These are phyloP conservation scores for Harringtonia aguacate DNA, from an alignment of 2,329 filamentous ascomycete genomes.

Conservation along the genomic window DNA sequence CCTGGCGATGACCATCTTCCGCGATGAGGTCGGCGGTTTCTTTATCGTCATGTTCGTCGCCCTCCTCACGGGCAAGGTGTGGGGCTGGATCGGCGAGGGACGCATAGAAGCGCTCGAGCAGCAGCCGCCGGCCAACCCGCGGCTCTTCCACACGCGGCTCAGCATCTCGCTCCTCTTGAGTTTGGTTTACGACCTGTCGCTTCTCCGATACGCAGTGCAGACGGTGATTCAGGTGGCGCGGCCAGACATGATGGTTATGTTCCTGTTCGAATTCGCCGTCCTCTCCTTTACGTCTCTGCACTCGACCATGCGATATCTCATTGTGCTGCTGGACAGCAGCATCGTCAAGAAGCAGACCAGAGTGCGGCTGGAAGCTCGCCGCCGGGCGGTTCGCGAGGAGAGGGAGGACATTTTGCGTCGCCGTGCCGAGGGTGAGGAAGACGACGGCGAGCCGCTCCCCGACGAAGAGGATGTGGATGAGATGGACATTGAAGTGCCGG, in stretches of 20 bases:
- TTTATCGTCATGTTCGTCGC: constrained; percentile 95
- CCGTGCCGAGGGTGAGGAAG: constrained; percentile 25
- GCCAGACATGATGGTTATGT: constrained; percentile 99
- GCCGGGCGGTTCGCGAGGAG: constrained; percentile 54
- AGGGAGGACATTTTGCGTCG: constrained; percentile 40
- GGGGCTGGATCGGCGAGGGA: constrained; percentile 96
- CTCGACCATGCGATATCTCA: constrained; percentile 65
- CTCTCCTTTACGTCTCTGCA: constrained; percentile 70
- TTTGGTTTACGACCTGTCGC: constrained; percentile 65
- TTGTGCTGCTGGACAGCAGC: constrained; percentile 67
- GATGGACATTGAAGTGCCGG: constrained; percentile 88
- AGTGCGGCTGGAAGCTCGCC: constrained; percentile 56
- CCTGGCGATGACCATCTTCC: constrained; percentile 95
- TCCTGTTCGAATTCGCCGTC: constrained; percentile 93
- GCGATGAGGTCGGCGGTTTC: constrained; percentile 88
- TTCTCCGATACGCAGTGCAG: constrained; percentile 72
- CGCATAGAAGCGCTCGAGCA: constrained; percentile 91
- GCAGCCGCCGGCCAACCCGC: constrained; percentile 81
- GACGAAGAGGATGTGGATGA: constrained; percentile 69
- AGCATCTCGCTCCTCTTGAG: constrained; percentile 70
- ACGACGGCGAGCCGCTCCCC: constrained; percentile 25
- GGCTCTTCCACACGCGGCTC: constrained; percentile 76
- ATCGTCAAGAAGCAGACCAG: constrained; percentile 66
- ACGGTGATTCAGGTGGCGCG: constrained; percentile 78
- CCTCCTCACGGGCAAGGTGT: constrained; percentile 87